These are phyloP conservation scores for Trichoderma sp. DNA, from an alignment of 2,329 filamentous ascomycete genomes.

Conservation along the genomic window DNA sequence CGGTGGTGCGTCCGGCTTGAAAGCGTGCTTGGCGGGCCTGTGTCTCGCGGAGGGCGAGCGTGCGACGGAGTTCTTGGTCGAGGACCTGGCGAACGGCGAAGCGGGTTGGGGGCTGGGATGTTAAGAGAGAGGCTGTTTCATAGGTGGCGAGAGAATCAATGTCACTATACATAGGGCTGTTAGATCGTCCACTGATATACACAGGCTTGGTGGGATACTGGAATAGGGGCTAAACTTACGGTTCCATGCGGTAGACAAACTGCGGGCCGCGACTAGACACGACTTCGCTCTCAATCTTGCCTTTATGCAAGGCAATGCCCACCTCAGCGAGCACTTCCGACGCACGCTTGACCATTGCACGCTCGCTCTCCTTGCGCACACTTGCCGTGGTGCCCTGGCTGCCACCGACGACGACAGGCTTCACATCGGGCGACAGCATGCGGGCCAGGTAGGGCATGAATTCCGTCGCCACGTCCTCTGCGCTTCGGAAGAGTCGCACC, in stretches of 20 bases:
- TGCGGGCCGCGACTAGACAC: conserved; percentile 56
- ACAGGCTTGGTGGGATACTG: background rate
- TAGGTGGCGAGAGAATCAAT: conserved; percentile 79
- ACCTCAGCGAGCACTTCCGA: conserved; percentile 80
- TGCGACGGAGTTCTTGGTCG: conserved; percentile 82
- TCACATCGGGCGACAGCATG: conserved; percentile 84
- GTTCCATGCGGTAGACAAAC: conserved; percentile 94
- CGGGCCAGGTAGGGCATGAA: conserved; percentile 80
- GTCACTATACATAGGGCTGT: conserved; percentile 39
- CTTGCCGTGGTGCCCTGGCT: conserved; percentile 69
- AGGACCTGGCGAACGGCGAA: conserved; percentile 92
- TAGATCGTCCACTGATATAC: background rate
- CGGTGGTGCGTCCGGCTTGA: conserved; percentile 45
- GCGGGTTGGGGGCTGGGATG: conserved; percentile 69
- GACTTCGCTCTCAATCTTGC: conserved; percentile 70
- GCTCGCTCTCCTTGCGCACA: conserved; percentile 83
- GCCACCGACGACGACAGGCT: conserved; percentile 78
- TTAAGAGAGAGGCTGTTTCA: conserved; percentile 59
- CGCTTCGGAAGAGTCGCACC: conserved; percentile 73
- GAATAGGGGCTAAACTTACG: conserved; percentile 54
- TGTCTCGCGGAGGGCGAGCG: conserved; percentile 63
- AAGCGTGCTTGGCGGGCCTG: conserved; percentile 65
- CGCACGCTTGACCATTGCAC: conserved; percentile 73
- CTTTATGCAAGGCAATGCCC: conserved; percentile 76
- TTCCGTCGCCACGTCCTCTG: conserved; percentile 74